Percentiles rank a stretch among this genome's conserved stretches.
These are phyloP conservation scores for Eucalyptus globulus DNA, from an alignment of 345 rosid genomes.

Conservation along the genomic window DNA sequence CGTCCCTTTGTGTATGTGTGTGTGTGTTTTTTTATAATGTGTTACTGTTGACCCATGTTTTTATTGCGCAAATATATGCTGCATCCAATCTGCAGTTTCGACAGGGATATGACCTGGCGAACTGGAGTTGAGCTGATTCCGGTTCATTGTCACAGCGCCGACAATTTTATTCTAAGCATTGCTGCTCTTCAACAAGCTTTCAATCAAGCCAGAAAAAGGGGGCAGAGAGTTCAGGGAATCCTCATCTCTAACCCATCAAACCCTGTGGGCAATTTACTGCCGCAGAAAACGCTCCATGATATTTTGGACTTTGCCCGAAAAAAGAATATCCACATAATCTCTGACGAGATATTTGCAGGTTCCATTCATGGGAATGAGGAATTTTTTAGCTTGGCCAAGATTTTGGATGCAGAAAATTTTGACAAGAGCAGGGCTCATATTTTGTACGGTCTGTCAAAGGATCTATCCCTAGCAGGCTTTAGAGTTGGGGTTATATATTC, in stretches of 20 bases:
- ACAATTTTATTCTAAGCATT: constrained; percentile 51
- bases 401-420: constrained; percentile 39
- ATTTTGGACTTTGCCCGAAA: constrained; percentile 61
- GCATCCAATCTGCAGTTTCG: constrained; percentile 47
- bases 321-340: constrained; percentile 78
- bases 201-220: constrained; percentile 76
- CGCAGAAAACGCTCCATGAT: constrained; percentile 42
- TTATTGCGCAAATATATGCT: not conserved
- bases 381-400: constrained; percentile 82
- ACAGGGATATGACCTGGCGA: constrained; percentile 65
- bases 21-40: not conserved
- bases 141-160: constrained; percentile 78
- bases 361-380: constrained; percentile 55
- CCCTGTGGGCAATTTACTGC: constrained; percentile 75
- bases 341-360: constrained; percentile 86
- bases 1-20: not conserved
- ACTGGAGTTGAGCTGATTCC: constrained; percentile 87
- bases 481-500: constrained; percentile 78
- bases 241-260: constrained; percentile 79
- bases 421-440: constrained; percentile 84
- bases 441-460: constrained; percentile 80
- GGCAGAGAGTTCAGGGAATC: constrained; percentile 61
- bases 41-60: not conserved
- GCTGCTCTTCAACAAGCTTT: constrained; percentile 75
- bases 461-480: constrained; percentile 81